phyloP scores from a whole-genome alignment of 129 eudicot genomes.

The sunflower (Helianthus annuus) region DNA sequence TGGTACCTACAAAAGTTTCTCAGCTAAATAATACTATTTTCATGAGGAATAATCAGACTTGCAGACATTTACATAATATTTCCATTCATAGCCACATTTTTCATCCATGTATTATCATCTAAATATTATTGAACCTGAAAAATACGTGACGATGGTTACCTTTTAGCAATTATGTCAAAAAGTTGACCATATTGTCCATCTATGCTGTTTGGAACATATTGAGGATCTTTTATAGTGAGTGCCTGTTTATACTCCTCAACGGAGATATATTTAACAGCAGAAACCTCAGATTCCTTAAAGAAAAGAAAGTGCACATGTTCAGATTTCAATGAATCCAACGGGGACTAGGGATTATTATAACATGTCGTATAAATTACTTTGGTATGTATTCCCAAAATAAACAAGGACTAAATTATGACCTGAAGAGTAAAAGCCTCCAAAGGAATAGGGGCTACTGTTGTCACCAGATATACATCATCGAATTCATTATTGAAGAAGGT shows the following conservation, averaged over 20 bases:
- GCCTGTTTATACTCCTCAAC: slow-evolving; percentile 74
- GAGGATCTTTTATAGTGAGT: slow-evolving; percentile 70
- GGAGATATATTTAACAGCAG: slow-evolving; percentile 86
- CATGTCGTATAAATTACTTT: neutral
- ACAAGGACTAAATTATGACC: slow-evolving; percentile 39
- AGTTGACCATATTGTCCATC: slow-evolving; percentile 84
- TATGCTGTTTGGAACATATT: slow-evolving; percentile 62
- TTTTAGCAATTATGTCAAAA: slow-evolving; percentile 60
- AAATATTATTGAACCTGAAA: slow-evolving; percentile 15
- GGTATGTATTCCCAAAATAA: slow-evolving; percentile 7
- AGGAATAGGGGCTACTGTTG: slow-evolving; percentile 83
- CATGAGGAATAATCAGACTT: slow-evolving; percentile 9
- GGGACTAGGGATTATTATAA: neutral
- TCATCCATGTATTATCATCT: slow-evolving; percentile 3
- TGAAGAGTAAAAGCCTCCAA: slow-evolving; percentile 96
- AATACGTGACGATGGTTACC: slow-evolving; percentile 42
- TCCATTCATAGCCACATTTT: slow-evolving; percentile 17
- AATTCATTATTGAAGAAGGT: slow-evolving; percentile 80
- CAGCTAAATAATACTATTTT: slow-evolving; percentile 19
- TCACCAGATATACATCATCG: slow-evolving; percentile 91
- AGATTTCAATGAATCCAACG: neutral
- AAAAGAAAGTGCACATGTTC: slow-evolving; percentile 16
- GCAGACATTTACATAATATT: slow-evolving; percentile 5
- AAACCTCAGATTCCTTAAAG: slow-evolving; percentile 87
- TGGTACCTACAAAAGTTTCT: slow-evolving; percentile 61